These are phyloP conservation scores for Fusarium concolor DNA, from an alignment of 2,329 filamentous ascomycete genomes.

Conservation along the genomic window DNA sequence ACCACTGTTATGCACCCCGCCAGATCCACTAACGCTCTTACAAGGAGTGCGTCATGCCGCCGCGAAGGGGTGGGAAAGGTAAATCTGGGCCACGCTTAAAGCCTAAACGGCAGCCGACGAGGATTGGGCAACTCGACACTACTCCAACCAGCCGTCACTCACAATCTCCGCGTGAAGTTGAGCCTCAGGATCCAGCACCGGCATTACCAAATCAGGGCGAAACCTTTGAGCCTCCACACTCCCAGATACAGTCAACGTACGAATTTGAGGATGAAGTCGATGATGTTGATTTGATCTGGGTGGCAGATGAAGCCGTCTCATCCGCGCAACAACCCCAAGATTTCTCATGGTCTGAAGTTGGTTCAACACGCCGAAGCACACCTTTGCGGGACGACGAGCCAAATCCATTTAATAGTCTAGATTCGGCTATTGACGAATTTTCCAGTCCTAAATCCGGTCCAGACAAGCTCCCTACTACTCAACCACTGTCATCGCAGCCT, in stretches of 20 bases:
- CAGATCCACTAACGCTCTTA: constrained; percentile 6
- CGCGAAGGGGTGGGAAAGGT: constrained; percentile 29
- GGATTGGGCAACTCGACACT: constrained; percentile 50
- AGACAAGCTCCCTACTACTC: constrained; percentile 48
- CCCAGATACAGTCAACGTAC: neutral
- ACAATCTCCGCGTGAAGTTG: constrained; percentile 22
- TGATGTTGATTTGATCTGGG: constrained; percentile 39
- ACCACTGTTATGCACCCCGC: neutral
- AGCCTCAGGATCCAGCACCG: neutral
- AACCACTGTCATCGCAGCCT: constrained; percentile 41
- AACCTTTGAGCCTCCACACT: neutral
- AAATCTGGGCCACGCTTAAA: constrained; percentile 32
- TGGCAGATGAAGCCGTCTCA: constrained; percentile 13
- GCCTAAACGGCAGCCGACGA: constrained; percentile 22
- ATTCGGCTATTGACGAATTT: constrained; percentile 37
- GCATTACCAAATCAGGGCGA: neutral
- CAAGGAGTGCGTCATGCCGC: constrained; percentile 26
- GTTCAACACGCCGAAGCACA: constrained; percentile 47
- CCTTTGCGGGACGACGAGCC: constrained; percentile 34
- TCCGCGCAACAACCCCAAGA: constrained; percentile 1
- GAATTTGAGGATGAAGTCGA: constrained; percentile 43
- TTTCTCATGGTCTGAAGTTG: constrained; percentile 49
- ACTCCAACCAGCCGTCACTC: constrained; percentile 48
- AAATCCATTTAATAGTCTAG: constrained; percentile 43
- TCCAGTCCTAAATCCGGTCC: constrained; percentile 45